Base-by-base conservation (phyloP, 2,329 filamentous ascomycete species). In the Colletotrichum incanum region DNA sequence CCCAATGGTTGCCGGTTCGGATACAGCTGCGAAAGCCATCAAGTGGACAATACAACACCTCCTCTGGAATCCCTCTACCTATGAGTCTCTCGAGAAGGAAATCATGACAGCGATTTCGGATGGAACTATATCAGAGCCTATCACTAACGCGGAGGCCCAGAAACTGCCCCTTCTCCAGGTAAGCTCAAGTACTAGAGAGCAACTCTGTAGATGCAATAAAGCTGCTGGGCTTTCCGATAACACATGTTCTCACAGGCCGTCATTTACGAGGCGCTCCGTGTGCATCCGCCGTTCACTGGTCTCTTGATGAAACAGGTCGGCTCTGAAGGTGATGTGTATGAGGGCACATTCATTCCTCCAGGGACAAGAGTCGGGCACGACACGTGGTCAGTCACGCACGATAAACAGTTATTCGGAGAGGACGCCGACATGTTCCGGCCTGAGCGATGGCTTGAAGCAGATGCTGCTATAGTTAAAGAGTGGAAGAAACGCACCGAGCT, bases 41-140 rank as follows among this genome's bases (percentile, higher is more conserved):
- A 84, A 88, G 1, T 81, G 84, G n/a, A 86, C 83, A 0, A 67
- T 91, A 49, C 82, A 90, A 9, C 84, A 87, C 74, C 78, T 91
- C 58, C 81, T 87, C 5, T 86, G 84, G 0, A 86, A 84, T 39
- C 86, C 87, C 0, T 78, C 80, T 0, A 81, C 86, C 0, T 86
- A 87, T 59, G 54, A 75, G 1, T 83, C 82, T 3, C 79, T 92
- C 0, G 84, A 85, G 41, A 73, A 75, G 0, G 89, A 91, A 73
- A 82, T 90, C 34, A 83, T 87, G 59, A 63, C 74, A 0, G 78
- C 78, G 3, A 71, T 74, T 18, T 23, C 34, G 4, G 43, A 47
- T 62, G 28, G 75, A 73, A n/a, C 73, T 6, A 52, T 73, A 20
- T 71, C 66, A 9, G 62, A 74, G 0, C 78, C 78, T 16, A 77